Evolutionary conservation across 768 basidiomycete species (phyloP), one percentile per base, ranked within the genome.

Genomic region (Boletus speciosus): DNA sequence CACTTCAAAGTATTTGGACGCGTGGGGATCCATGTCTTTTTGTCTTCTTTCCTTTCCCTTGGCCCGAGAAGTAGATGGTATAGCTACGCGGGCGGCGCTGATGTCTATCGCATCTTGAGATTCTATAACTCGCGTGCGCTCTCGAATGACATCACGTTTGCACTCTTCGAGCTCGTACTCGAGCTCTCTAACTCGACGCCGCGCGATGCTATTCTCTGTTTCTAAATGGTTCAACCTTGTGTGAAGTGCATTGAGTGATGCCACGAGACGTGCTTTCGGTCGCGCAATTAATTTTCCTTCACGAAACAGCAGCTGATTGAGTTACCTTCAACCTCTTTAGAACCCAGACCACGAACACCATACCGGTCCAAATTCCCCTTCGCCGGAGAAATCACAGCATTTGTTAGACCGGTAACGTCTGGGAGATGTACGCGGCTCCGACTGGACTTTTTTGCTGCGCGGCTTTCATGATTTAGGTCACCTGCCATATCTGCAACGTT

Each of bases 131-230:
- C 81, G 72, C 3, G 84, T 84, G 14, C 88, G 79, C 65, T 93
- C 90, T 51, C 76, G 74, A 1, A 78, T 80, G 3, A 90, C 86
- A 42, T 94, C 88, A n/a, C 80, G 78, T 65, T 88, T 90, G 59
- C 89, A 90, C 14, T 81, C 80, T 57, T 96, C 92, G 6, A 97
- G 77, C 66, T 96, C 94, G 51, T 79, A 74, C 70, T 97, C 94
- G 3, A 97, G 78, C 64, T 96, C 93, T 36, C 84, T 74, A n/a
- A 97, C 89, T 16, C 93, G 78, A 25, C 88, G 77, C 2, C 90
- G 79, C 5, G 92, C 93, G 9, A 90, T 80, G 5, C 84, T 76
- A 60, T 95, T 95, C 64, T 96, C 90, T 0, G 82, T 79, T 61
- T 94, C 90, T 4, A 95, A 78, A 37, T 85, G 79, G 15, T 82